A percentile compares a stretch with the other conserved stretches of the same genome.
These are phyloP conservation scores for Sonneratia caseolaris DNA, from an alignment of 345 rosid genomes.

Conservation along the genomic window DNA sequence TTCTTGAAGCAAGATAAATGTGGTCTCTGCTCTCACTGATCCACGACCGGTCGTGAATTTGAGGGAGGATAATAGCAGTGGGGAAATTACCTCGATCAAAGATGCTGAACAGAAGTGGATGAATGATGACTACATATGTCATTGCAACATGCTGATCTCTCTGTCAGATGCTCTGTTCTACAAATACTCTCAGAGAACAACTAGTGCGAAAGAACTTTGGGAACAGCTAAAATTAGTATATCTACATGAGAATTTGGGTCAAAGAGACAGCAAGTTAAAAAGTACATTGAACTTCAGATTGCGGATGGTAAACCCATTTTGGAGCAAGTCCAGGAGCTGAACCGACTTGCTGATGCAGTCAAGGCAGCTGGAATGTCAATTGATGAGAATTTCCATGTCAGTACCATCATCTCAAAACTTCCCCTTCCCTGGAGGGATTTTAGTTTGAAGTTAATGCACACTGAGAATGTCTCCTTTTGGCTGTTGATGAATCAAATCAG, in stretches of 20 bases:
- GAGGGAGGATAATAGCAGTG: slow-evolving; percentile 20
- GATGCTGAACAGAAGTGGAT: slow-evolving; percentile 40
- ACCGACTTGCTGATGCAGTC: slow-evolving; percentile 57
- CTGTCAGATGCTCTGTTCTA: slow-evolving; percentile 58
- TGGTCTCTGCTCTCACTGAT: slow-evolving; percentile 52
- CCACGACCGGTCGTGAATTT: slow-evolving; percentile 29
- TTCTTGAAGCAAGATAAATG: slow-evolving; percentile 54
- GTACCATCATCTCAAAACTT: slow-evolving; percentile 60
- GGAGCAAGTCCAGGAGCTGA: slow-evolving; percentile 57
- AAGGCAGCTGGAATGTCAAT: slow-evolving; percentile 47
- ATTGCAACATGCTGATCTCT: slow-evolving; percentile 46
- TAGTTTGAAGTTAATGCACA: slow-evolving; percentile 40
- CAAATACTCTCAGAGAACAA: slow-evolving; percentile 38
- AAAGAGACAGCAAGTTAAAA: slow-evolving; percentile 58
- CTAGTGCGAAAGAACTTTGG: slow-evolving; percentile 73
- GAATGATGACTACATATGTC: slow-evolving; percentile 59
- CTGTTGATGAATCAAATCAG: slow-evolving; percentile 46
- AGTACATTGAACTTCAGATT: slow-evolving; percentile 66
- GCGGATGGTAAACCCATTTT: slow-evolving; percentile 44
- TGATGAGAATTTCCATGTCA: slow-evolving; percentile 70
- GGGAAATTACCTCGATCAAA: slow-evolving; percentile 26
- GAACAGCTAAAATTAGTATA: slow-evolving; percentile 61
- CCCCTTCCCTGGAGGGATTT: slow-evolving; percentile 78
- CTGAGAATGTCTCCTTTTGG: slow-evolving; percentile 43
- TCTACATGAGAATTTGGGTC: slow-evolving; percentile 46